Percentiles rank a stretch among this genome's conserved stretches.
These are phyloP conservation scores for Pleurotus tuoliensis DNA, from an alignment of 768 basidiomycete genomes.

Conservation along the genomic window DNA sequence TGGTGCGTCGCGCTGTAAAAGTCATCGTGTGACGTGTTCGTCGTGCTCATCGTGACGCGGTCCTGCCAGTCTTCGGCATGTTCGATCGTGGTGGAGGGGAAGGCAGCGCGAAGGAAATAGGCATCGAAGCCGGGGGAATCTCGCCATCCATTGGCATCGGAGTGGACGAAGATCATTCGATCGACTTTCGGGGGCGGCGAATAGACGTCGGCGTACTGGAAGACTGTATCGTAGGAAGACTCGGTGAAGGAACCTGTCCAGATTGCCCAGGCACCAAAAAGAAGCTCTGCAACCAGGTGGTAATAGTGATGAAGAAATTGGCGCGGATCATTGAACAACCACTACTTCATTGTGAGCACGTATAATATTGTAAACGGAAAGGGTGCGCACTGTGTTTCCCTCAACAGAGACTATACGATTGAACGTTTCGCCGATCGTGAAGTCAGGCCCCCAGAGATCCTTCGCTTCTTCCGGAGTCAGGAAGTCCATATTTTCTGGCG, in stretches of 20 bases:
- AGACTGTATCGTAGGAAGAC: neutral
- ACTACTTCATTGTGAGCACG: conserved; percentile 21
- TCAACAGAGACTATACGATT: conserved; percentile 64
- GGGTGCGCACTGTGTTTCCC: conserved; percentile 61
- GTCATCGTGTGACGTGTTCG: neutral
- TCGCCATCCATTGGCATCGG: conserved; percentile 61
- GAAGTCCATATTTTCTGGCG: conserved; percentile 54
- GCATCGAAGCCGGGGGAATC: conserved; percentile 75
- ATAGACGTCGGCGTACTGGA: conserved; percentile 6
- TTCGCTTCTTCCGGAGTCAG: conserved; percentile 58
- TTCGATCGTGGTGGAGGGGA: conserved; percentile 70
- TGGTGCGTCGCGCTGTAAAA: neutral
- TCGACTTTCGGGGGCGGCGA: conserved; percentile 45
- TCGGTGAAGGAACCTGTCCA: conserved; percentile 53
- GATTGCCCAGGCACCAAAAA: conserved; percentile 73
- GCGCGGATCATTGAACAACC: conserved; percentile 63
- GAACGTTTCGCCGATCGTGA: conserved; percentile 15
- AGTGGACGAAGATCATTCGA: conserved; percentile 70
- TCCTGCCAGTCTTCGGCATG: conserved; percentile 70
- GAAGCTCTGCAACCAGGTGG: conserved; percentile 80
- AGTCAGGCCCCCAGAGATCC: conserved; percentile 51
- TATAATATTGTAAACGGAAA: neutral
- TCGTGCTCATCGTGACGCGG: conserved; percentile 34
- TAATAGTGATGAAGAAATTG: conserved; percentile 88
- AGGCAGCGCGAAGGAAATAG: conserved; percentile 70